Evolutionary conservation across 371 early-diverging fungal species (phyloP).

Genomic region (Mortierella sp.): DNA sequence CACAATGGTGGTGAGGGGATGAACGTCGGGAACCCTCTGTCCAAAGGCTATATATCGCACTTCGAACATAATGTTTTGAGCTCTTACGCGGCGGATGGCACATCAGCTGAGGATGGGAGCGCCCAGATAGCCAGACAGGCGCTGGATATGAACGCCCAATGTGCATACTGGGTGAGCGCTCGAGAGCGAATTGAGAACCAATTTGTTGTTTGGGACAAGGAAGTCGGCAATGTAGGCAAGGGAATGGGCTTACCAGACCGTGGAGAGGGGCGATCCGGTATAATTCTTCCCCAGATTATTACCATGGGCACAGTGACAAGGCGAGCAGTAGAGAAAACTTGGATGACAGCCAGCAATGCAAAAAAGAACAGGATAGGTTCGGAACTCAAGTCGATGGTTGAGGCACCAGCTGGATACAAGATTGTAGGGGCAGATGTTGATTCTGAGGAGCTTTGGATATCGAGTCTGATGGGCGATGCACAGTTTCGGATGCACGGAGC

Average conservation of each 20-base stretch:
- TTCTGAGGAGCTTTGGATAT: slow-evolving; percentile 97
- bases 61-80: slow-evolving; percentile 86
- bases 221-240: slow-evolving; percentile 11
- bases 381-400: slow-evolving; percentile 92
- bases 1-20: slow-evolving; percentile 88
- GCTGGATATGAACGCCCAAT: slow-evolving; percentile 80
- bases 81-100: slow-evolving; percentile 62
- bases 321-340: slow-evolving; percentile 93
- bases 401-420: slow-evolving; percentile 84
- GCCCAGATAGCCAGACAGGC: slow-evolving; percentile 79
- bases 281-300: slow-evolving; percentile 93
- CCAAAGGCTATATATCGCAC: slow-evolving; percentile 80
- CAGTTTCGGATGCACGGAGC: slow-evolving; percentile 95
- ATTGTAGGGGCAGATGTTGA: slow-evolving; percentile 99
- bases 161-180: slow-evolving; percentile 94
- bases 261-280: slow-evolving; percentile 63
- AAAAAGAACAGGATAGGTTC: slow-evolving; percentile 93
- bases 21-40: slow-evolving; percentile 90
- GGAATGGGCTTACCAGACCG: slow-evolving; percentile 63
- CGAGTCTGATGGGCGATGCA: slow-evolving; percentile 93
- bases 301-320: slow-evolving; percentile 98
- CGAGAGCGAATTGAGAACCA: slow-evolving; percentile 87
- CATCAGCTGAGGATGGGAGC: slow-evolving; percentile 58
- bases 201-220: slow-evolving; percentile 85
- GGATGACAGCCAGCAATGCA: slow-evolving; percentile 97